phyloP scores from a whole-genome alignment of 2,329 filamentous ascomycete genomes.

The Cephalotrichum gorgonifer region DNA sequence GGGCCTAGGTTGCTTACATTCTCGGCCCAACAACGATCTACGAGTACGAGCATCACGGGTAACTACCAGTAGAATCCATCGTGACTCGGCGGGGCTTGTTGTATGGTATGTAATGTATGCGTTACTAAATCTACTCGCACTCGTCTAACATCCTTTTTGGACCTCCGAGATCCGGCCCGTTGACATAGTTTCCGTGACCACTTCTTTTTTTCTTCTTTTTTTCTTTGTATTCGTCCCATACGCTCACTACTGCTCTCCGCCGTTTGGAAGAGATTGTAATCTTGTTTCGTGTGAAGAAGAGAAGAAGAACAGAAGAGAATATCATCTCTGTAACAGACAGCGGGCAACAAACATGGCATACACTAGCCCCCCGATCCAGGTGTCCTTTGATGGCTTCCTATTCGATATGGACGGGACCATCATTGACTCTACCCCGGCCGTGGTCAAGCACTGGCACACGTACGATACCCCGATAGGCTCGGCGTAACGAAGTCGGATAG shows the following conservation, averaged over 20 bases:
- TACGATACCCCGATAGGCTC: constrained; percentile 22
- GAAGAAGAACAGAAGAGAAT: too few species aligned
- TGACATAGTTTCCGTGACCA: background rate
- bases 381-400: constrained; percentile 45
- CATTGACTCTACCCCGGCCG: constrained; percentile 69
- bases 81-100: background rate
- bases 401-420: constrained; percentile 79
- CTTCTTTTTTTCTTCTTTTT: too few species aligned
- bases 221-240: too few species aligned
- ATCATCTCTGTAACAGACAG: background rate
- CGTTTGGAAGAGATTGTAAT: too few species aligned
- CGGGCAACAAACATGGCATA: constrained; percentile 16
- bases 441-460: constrained; percentile 69
- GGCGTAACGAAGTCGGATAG: background rate
- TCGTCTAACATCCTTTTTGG: too few species aligned
- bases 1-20: background rate
- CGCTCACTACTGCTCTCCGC: too few species aligned
- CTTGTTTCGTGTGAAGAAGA: too few species aligned
- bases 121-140: too few species aligned
- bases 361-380: constrained; percentile 30
- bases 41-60: background rate
- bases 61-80: background rate
- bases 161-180: too few species aligned
- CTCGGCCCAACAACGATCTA: too few species aligned
- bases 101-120: too few species aligned